Evolutionary conservation across 441 rosid genomes (phyloP).

Genomic region (Geranium incanum): DNA sequence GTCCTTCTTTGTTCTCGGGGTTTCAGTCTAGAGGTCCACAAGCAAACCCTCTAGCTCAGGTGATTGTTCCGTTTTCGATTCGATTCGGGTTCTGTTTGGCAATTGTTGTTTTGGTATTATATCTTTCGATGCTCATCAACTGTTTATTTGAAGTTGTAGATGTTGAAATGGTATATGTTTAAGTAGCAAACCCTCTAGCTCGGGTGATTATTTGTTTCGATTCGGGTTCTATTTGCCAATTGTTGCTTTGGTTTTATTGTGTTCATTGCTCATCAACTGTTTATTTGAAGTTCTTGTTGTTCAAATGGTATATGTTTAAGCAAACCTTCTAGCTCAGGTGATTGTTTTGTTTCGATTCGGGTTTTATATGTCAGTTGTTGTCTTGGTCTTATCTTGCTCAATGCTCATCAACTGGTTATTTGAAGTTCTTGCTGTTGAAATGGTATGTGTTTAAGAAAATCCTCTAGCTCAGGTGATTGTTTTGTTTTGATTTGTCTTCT

Average conservation of each 20-base stretch:
- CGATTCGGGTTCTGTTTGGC: not conserved
- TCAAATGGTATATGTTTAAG: not conserved
- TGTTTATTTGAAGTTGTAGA: not conserved
- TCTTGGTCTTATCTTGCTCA: not conserved
- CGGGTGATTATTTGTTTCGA: no score
- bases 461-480: no score
- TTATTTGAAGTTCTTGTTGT: not conserved
- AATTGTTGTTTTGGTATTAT: not conserved
- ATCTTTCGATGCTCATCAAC: not conserved
- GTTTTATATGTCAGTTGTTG: no score
- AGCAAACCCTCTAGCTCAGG: constrained; percentile 95
- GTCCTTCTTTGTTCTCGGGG: constrained; percentile 87
- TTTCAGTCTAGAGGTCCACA: constrained; percentile 80
- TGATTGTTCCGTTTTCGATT: constrained; percentile 6
- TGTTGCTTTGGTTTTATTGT: no score
- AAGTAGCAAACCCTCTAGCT: no score
- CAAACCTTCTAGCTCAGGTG: no score
- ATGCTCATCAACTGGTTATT: not conserved
- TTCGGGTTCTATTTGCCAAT: no score
- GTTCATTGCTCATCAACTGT: not conserved
- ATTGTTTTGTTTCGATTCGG: no score
- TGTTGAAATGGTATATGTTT: not conserved
- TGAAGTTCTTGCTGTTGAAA: not conserved
- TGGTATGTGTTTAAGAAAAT: not conserved
- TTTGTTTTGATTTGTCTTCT: no score